These are phyloP conservation scores for Sphagnum tenellum DNA, from an alignment of 225 moss, liverwort and hornwort genomes.

Conservation along the genomic window DNA sequence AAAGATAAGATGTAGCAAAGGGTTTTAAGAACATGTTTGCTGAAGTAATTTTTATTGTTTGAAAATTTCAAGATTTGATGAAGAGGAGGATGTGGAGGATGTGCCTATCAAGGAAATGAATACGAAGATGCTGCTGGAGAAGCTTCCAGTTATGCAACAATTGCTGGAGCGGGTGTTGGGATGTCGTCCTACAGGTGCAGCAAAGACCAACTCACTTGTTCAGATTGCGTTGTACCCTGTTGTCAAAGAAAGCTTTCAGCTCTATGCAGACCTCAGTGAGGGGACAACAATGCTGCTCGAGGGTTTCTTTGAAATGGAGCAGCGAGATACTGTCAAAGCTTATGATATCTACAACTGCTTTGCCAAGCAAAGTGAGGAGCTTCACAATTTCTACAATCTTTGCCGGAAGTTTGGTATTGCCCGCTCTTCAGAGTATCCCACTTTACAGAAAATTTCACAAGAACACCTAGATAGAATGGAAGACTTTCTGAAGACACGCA, in stretches of 20 bases:
- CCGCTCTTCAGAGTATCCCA: constrained; percentile 80
- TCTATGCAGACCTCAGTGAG: constrained; percentile 56
- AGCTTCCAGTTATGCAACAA: constrained; percentile 80
- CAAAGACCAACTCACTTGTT: constrained; percentile 62
- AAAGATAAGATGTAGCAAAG: too few relatives aligned
- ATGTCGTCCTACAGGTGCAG: constrained; percentile 77
- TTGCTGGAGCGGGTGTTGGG: constrained; percentile 81
- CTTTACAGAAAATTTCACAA: constrained; percentile 48
- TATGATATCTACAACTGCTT: constrained; percentile 70
- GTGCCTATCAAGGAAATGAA: constrained; percentile 73
- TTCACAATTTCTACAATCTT: constrained; percentile 43
- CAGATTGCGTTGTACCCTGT: constrained; percentile 73
- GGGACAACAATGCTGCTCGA: constrained; percentile 60
- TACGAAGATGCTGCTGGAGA: constrained; percentile 59
- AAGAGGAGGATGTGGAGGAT: constrained; percentile 14
- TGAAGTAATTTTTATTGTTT: background rate
- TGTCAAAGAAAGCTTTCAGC: constrained; percentile 66
- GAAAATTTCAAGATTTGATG: constrained; percentile 14
- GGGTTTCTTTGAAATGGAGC: constrained; percentile 80
- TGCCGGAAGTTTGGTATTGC: constrained; percentile 80
- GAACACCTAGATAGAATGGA: constrained; percentile 81
- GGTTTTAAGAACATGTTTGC: background rate
- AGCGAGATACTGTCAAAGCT: constrained; percentile 53
- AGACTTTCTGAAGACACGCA: constrained; percentile 50
- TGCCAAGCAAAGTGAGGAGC: constrained; percentile 65